Percentiles rank a stretch among this genome's conserved stretches.
Evolutionary conservation across 768 basidiomycete genomes (phyloP).

Genomic region (Tephrocybe rancida): DNA sequence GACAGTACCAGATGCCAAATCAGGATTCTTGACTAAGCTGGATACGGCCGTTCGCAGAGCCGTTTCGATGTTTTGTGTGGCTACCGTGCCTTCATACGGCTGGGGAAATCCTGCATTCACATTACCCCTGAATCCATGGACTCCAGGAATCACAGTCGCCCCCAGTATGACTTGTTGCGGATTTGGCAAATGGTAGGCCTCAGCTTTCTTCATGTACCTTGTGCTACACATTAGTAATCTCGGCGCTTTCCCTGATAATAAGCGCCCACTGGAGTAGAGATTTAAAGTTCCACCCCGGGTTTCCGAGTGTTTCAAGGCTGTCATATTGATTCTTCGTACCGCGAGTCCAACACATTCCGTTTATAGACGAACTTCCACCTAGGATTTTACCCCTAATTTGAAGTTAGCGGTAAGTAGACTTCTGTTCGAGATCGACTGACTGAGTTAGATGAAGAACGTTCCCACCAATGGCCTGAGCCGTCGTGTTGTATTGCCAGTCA

Average conservation of each 20-base stretch:
- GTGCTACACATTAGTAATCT: background rate
- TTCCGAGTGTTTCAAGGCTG: constrained; percentile 19
- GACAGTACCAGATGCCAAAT: constrained; percentile 14
- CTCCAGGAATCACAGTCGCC: constrained; percentile 8
- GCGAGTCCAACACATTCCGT: constrained; percentile 22
- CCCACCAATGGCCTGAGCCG: constrained; percentile 9
- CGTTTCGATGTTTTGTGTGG: background rate
- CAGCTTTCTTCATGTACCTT: constrained; percentile 18
- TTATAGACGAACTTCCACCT: constrained; percentile 21
- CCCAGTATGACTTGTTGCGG: constrained; percentile 10
- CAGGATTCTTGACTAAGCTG: constrained; percentile 6
- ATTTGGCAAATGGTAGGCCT: constrained; percentile 13
- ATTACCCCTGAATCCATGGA: constrained; percentile 11
- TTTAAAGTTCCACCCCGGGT: constrained; percentile 23
- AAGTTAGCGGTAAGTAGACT: too few species aligned
- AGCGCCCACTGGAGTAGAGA: constrained; percentile 4
- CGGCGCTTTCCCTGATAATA: background rate
- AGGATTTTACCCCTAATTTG: constrained; percentile 16
- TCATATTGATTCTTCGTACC: constrained; percentile 20
- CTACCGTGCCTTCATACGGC: constrained; percentile 13
- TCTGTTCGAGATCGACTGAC: background rate
- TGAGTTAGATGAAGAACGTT: constrained; percentile 8
- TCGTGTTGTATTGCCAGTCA: constrained; percentile 18
- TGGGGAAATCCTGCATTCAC: constrained; percentile 19
- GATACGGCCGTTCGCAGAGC: constrained; percentile 8